phyloP scores from a whole-genome alignment of 768 basidiomycete species.

The Russula emetica region DNA sequence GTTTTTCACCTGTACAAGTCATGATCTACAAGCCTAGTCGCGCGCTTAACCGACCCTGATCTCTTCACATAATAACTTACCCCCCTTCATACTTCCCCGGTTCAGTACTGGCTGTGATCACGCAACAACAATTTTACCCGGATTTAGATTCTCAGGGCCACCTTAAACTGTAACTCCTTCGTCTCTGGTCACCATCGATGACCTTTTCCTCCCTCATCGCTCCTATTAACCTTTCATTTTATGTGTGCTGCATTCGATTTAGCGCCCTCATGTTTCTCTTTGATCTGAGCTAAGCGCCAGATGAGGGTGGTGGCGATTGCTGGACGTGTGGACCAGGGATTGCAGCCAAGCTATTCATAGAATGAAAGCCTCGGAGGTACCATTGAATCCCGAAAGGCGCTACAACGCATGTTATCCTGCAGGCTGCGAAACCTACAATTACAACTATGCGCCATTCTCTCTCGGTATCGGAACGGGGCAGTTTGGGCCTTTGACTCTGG shows the following conservation, averaged over 20 bases:
- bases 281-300: slow-evolving; percentile 1
- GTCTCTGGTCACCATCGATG: not conserved
- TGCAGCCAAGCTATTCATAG: not conserved
- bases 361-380: not conserved
- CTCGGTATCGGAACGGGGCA: slow-evolving; percentile 1
- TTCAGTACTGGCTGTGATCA: slow-evolving; percentile 11
- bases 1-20: slow-evolving; percentile 13
- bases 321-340: not conserved
- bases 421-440: slow-evolving; percentile 6
- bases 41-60: slow-evolving; percentile 15
- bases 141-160: slow-evolving; percentile 4
- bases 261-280: slow-evolving; percentile 8
- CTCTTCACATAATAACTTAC: slow-evolving; percentile 15
- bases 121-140: not conserved
- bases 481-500: slow-evolving; percentile 6
- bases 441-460: not conserved
- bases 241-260: not conserved
- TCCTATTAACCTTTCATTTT: not conserved
- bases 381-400: slow-evolving; percentile 5
- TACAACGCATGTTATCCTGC: slow-evolving; percentile 21
- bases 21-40: slow-evolving; percentile 9
- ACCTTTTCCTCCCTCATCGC: not conserved
- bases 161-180: slow-evolving; percentile 5
- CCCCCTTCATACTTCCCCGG: slow-evolving; percentile 1
- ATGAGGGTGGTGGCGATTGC: not conserved